Base-by-base conservation (phyloP, 306 rosid genomes). In the Cicer pinnatifidum region DNA sequence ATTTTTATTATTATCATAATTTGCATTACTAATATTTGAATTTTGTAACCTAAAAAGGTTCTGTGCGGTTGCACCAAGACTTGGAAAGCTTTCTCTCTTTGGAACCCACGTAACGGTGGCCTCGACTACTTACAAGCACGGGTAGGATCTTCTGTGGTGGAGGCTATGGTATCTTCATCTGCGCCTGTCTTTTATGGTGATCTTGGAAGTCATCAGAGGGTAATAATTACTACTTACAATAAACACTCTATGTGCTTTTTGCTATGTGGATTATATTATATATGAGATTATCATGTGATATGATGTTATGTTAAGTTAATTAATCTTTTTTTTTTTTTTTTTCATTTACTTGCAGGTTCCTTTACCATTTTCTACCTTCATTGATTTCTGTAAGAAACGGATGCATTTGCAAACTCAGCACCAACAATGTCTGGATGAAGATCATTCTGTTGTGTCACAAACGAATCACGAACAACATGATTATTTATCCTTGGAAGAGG, bases 151-250 rank as follows among this genome's bases (percentile, higher is more conserved):
- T 84, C 81, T 61, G 74, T 54, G 79, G 97, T 91, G 88, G 99
- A 88, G 87, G 96, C 96, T 47, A 95, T 95, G 99, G 77, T 88
- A 0, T 87, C 97, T 62, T 81, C 73, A 69, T 86, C 92, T 0
- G 95, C 96, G 1, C 90, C 93, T 0, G 85, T 90, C 4, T 95
- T 91, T 83, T 88, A 94, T 12, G 97, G 99, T 11, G 92, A 94
- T 83, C 86, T 95, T 73, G 91, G 93, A 82, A 88, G 93, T 82
- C 97, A 91, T 16, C 89, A 90, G 81, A 88, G 99, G 92, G 99
- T 94, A 83, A 50, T 65, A 83, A 50, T 65, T 60, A 7, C 80
- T 17, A 54, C 12, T 7, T 23, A 38, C 46, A 40, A 28, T 28
- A 28, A 28, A 9, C 84, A 74, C 44, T 45, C 13, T 43, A 35